A percentile compares a stretch with the other conserved stretches of the same genome.
These are phyloP conservation scores for Schizonepeta tenuifolia DNA, from an alignment of 257 asterid species.

Conservation along the genomic window DNA sequence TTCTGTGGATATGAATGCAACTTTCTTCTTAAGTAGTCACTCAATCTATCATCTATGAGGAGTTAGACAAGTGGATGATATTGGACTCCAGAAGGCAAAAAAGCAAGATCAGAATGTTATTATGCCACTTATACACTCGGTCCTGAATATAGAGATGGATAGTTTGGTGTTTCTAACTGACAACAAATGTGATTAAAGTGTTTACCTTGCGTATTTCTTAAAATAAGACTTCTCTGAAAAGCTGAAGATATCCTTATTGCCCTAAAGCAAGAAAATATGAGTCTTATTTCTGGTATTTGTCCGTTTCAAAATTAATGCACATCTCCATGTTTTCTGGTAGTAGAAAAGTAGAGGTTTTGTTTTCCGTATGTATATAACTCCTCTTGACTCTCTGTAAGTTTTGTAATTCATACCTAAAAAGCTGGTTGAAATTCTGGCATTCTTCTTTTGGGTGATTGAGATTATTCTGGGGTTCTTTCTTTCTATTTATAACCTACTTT, in stretches of 20 bases:
- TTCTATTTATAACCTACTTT: neutral
- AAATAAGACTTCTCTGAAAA: neutral
- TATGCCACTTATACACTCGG: neutral
- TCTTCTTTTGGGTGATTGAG: neutral
- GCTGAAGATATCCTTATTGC: slow-evolving; percentile 4
- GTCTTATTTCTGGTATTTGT: slow-evolving; percentile 1
- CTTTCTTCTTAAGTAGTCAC: neutral
- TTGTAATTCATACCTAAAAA: neutral
- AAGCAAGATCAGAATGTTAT: neutral
- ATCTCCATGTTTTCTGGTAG: neutral
- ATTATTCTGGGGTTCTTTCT: neutral
- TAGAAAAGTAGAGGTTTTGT: neutral
- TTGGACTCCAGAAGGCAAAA: neutral
- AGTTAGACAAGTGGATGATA: neutral
- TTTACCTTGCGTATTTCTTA: neutral
- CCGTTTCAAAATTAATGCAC: neutral
- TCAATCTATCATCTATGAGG: neutral
- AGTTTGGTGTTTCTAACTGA: neutral
- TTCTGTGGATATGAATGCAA: neutral
- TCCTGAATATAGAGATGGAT: neutral
- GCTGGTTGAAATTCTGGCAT: neutral
- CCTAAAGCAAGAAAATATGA: neutral
- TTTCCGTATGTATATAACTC: neutral
- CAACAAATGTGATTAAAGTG: neutral
- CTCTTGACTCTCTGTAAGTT: neutral